Evolutionary conservation across 129 eudicot species (phyloP), one percentile per base, ranked within the genome.

Genomic region (Heracleum sosnowskyi): DNA sequence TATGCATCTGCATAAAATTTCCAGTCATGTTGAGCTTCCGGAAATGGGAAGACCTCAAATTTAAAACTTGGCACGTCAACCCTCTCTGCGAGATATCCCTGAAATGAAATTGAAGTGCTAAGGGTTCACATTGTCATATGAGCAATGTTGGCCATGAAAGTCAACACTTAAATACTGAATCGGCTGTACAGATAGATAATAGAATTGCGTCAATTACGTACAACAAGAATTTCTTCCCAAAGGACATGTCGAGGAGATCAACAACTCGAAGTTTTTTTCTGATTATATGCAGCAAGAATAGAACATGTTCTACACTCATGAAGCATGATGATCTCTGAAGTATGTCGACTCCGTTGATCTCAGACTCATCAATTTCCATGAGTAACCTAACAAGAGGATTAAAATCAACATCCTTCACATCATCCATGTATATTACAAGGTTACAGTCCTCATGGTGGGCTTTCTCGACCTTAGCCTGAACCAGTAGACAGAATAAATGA

Each of bases 21-120:
- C 98, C 98, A 36, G 80, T 82, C 91, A 91, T 90, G 79, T 86
- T 89, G 82, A 95, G 92, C 88, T 90, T 95, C 57, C 96, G 94
- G 44, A 87, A 90, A 89, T 92, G 97, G 57, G 97, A 91, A 51
- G 87, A 84, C 86, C 79, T 90, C 78, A 95, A 78, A 84, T 87
- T 83, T 76, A 95, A 80, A 69, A 88, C 83, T 80, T 86, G 89
- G 85, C 98, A 95, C 77, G 87, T 49, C 79, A 85, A 84, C 74
- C 98, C 98, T 45, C 79, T 84, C 78, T 82, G 86, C 47, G 97
- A 86, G 44, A 95, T 91, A 81, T 89, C 91, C 92, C 98, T 95
- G 80, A 11, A 40, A 39, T 22, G 20, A 81, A 81, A 57, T 51
- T 51, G 24, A 12, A 24, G 75, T 49, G 79, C 51, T 24, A 34